These are phyloP conservation scores for Pythium dissimile DNA, from an alignment of 352 stramenopile genomes.

Conservation along the genomic window DNA sequence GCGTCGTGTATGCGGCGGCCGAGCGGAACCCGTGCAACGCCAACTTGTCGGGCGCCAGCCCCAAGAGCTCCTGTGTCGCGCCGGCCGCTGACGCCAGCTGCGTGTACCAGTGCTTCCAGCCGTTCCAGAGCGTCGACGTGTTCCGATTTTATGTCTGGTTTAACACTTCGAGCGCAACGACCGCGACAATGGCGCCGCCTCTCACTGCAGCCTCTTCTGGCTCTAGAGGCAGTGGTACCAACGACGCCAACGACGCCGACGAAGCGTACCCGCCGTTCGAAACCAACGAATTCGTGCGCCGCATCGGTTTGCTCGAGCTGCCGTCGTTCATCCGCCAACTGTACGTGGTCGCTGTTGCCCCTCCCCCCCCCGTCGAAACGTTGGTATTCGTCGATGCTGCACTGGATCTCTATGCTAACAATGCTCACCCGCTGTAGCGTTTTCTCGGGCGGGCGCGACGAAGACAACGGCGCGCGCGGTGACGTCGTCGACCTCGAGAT, in stretches of 20 bases:
- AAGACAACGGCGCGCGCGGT: slow-evolving; percentile 1
- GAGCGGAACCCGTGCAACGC: slow-evolving; percentile 1
- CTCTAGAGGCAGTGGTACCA: background rate
- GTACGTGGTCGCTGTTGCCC: slow-evolving; percentile 5
- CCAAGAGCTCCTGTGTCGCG: slow-evolving; percentile 3
- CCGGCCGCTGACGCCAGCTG: background rate
- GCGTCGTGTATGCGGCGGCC: slow-evolving; percentile 4
- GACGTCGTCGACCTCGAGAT: slow-evolving; percentile 19
- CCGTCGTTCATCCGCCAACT: background rate
- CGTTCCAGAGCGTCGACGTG: background rate
- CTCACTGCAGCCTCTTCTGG: background rate
- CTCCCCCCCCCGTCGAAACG: too few species aligned
- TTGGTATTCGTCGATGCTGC: too few species aligned
- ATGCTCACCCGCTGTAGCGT: background rate
- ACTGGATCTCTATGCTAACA: background rate
- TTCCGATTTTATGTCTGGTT: slow-evolving; percentile 9
- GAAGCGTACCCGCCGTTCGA: slow-evolving; percentile 4
- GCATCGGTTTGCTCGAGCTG: slow-evolving; percentile 8
- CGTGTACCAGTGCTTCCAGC: slow-evolving; percentile 17
- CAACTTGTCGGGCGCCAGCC: background rate
- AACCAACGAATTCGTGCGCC: slow-evolving; percentile 17
- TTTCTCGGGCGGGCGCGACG: slow-evolving; percentile 14
- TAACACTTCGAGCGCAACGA: background rate
- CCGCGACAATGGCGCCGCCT: background rate
- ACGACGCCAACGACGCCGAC: background rate